These are phyloP conservation scores for Adansonia rubrostipa DNA, from an alignment of 441 rosid species.

Conservation along the genomic window DNA sequence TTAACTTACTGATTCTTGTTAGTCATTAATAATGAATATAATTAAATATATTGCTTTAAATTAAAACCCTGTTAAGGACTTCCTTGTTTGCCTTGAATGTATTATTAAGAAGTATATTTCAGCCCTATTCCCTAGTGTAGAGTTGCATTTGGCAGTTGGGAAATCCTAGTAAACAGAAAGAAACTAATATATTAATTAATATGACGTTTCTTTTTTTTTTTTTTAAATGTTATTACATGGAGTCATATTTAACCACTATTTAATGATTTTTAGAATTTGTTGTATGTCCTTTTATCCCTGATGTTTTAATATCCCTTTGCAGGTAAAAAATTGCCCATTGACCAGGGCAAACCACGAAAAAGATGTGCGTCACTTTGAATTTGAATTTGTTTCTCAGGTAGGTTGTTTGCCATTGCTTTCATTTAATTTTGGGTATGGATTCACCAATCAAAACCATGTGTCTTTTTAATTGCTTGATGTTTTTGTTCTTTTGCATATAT, in stretches of 20 bases:
- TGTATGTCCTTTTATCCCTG: constrained; percentile 12
- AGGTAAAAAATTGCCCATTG: constrained; percentile 70
- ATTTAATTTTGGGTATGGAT: neutral
- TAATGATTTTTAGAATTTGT: neutral
- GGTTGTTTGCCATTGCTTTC: constrained; percentile 36
- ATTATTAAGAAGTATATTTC: neutral
- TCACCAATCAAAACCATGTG: neutral
- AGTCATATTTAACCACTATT: constrained; percentile 6
- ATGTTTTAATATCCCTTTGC: constrained; percentile 29
- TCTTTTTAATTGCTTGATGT: constrained; percentile 7
- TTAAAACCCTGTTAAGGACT: neutral
- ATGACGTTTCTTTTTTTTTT: neutral
- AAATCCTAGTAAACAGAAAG: neutral
- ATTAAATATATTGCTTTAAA: neutral
- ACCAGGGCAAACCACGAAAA: constrained; percentile 65
- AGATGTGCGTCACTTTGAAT: constrained; percentile 92
- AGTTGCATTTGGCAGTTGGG: neutral
- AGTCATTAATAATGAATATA: neutral
- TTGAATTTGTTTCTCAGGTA: constrained; percentile 76
- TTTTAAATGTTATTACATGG: neutral
- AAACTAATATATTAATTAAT: neutral
- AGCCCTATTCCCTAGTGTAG: neutral
- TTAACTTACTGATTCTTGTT: neutral
- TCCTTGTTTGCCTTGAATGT: neutral
- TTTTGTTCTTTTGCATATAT: constrained; percentile 18